Conservation (phyloP, 176 grass and related monocot genomes). For the Rhynchospora tenuis region DNA sequence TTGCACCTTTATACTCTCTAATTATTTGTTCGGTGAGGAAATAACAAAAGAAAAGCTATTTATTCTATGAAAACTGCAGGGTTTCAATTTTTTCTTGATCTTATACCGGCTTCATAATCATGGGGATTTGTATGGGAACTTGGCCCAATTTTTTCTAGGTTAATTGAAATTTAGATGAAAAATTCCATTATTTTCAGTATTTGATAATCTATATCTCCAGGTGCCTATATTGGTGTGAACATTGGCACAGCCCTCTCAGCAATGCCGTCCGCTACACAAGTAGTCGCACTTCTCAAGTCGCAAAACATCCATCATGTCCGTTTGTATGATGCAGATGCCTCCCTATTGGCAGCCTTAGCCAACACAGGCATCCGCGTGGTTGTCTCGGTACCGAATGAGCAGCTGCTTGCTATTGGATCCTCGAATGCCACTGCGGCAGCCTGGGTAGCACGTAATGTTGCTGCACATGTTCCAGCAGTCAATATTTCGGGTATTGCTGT, state of each 20-base stretch:
- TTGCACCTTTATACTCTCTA: background rate
- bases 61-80: background rate
- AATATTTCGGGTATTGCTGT: slow-evolving; percentile 91
- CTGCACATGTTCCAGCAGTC: slow-evolving; percentile 64
- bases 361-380: slow-evolving; percentile 77
- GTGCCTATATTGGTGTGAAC: slow-evolving; percentile 84
- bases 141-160: background rate
- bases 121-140: background rate
- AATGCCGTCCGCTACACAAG: slow-evolving; percentile 72
- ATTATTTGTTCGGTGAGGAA: too few species aligned
- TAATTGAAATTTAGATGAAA: background rate
- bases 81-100: background rate
- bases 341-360: slow-evolving; percentile 69
- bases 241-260: slow-evolving; percentile 76
- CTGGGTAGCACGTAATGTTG: slow-evolving; percentile 75
- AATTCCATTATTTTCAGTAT: background rate
- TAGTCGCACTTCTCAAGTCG: slow-evolving; percentile 66
- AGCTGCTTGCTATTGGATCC: slow-evolving; percentile 81
- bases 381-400: slow-evolving; percentile 90
- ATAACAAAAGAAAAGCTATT: background rate
- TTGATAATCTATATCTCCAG: slow-evolving; percentile 31
- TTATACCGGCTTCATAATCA: background rate
- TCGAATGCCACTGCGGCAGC: slow-evolving; percentile 87
- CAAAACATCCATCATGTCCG: slow-evolving; percentile 79
- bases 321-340: slow-evolving; percentile 69